Evolutionary conservation across 2,329 filamentous ascomycete species (phyloP).

Genomic region (Trichophyton schoenleinii): DNA sequence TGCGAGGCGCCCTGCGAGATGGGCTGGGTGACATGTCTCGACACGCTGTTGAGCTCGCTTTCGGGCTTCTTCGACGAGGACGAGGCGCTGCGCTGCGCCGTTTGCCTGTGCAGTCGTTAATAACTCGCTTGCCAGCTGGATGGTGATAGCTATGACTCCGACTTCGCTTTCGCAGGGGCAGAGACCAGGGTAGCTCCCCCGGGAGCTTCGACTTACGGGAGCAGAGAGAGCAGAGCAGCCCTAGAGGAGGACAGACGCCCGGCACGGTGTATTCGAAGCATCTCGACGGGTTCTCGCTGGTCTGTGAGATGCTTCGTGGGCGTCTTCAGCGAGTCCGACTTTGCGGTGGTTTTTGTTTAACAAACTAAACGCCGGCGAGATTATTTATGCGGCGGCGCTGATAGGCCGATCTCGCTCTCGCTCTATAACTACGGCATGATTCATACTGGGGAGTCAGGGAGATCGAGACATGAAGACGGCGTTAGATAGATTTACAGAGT

Average conservation of each 20-base stretch:
- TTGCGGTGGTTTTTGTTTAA: too few relatives aligned
- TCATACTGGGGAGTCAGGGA: too few relatives aligned
- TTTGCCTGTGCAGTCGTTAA: background rate
- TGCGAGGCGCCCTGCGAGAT: slow-evolving; percentile 97
- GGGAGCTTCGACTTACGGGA: slow-evolving; percentile 6
- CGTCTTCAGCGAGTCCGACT: too few relatives aligned
- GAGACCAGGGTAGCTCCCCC: background rate
- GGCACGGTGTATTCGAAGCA: slow-evolving; percentile 11
- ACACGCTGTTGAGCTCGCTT: slow-evolving; percentile 63
- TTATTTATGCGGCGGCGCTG: too few relatives aligned
- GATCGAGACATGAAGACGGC: too few relatives aligned
- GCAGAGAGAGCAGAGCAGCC: slow-evolving; percentile 5
- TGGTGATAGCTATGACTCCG: background rate
- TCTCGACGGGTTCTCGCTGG: background rate
- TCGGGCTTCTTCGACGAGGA: slow-evolving; percentile 12
- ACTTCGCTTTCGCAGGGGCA: background rate
- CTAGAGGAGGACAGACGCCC: slow-evolving; percentile 9
- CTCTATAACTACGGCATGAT: too few relatives aligned
- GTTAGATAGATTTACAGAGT: too few relatives aligned
- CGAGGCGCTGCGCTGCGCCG: slow-evolving; percentile 4
- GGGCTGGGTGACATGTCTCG: slow-evolving; percentile 77
- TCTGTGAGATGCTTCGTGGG: too few relatives aligned
- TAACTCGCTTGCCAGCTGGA: too few relatives aligned
- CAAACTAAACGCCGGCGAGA: too few relatives aligned
- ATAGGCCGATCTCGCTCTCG: too few relatives aligned